Conservation (phyloP, 1,284 basidiomycete species). For the Naganishia cerealis region DNA sequence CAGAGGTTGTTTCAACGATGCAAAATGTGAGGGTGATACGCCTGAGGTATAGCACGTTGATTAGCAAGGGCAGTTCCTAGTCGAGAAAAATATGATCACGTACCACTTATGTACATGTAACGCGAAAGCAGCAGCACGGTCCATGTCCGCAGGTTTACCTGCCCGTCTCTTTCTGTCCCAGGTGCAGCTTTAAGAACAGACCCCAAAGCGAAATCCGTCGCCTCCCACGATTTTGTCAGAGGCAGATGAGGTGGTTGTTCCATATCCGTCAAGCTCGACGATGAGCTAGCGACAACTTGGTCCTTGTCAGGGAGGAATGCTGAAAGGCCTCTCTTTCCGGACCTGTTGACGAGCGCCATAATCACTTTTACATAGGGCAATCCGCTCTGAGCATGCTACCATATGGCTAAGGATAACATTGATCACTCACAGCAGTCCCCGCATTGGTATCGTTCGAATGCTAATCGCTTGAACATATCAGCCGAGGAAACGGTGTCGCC, state of each 20-base stretch:
- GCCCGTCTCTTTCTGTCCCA: constrained; percentile 35
- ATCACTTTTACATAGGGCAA: constrained; percentile 43
- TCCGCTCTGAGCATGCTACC: neutral
- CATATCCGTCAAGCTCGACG: constrained; percentile 14
- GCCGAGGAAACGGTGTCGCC: constrained; percentile 39
- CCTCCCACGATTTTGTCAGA: constrained; percentile 53
- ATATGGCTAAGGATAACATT: too few relatives aligned
- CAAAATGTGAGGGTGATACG: constrained; percentile 42
- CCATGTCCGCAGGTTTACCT: constrained; percentile 53
- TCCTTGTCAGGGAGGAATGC: constrained; percentile 56
- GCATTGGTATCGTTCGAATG: constrained; percentile 56
- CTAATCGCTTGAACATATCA: constrained; percentile 57
- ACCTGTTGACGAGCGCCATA: constrained; percentile 56
- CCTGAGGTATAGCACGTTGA: constrained; percentile 34
- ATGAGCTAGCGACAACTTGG: constrained; percentile 33
- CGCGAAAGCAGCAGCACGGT: constrained; percentile 55
- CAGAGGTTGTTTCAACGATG: constrained; percentile 1
- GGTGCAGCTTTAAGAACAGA: constrained; percentile 44
- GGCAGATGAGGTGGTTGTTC: constrained; percentile 54
- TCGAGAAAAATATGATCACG: neutral
- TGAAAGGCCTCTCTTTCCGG: constrained; percentile 56
- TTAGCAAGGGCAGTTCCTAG: neutral
- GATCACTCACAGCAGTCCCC: constrained; percentile 55
- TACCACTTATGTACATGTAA: constrained; percentile 52
- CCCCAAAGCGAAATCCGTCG: constrained; percentile 55